Percentiles rank a stretch among this genome's conserved stretches.
These are phyloP conservation scores for Grigorovia yakushimaensis DNA, from an alignment of 805 yeast genomes.

Conservation along the genomic window DNA sequence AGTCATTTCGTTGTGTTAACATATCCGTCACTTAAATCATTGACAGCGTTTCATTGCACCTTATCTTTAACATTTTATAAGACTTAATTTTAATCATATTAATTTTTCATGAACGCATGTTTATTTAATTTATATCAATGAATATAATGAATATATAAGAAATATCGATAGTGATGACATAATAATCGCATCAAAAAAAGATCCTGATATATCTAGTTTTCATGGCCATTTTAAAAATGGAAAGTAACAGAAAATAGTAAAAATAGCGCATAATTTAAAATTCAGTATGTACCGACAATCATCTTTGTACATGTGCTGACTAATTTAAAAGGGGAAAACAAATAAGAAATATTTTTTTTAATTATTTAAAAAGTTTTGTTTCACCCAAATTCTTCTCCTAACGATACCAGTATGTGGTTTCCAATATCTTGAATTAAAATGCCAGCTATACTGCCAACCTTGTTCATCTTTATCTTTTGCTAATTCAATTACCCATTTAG, in stretches of 20 bases:
- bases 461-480: constrained; percentile 61
- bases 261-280: neutral
- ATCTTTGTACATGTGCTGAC: no score
- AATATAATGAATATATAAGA: neutral
- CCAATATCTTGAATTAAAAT: constrained; percentile 45
- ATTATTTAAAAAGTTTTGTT: constrained; percentile 12
- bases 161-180: neutral
- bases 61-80: no score
- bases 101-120: neutral
- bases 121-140: no score
- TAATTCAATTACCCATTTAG: constrained; percentile 66
- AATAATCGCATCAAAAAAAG: neutral
- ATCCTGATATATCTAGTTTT: neutral
- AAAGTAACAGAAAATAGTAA: neutral
- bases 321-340: no score
- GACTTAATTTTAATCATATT: no score
- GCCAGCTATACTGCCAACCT: constrained; percentile 69
- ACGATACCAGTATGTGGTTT: constrained; percentile 56
- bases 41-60: no score
- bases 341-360: neutral
- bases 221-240: neutral
- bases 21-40: no score
- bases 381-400: constrained; percentile 57
- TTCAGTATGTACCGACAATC: neutral
- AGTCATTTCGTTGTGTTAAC: no score